Conservation (phyloP, 2,329 filamentous ascomycete species). For the Aspergillus spinulosporus region DNA sequence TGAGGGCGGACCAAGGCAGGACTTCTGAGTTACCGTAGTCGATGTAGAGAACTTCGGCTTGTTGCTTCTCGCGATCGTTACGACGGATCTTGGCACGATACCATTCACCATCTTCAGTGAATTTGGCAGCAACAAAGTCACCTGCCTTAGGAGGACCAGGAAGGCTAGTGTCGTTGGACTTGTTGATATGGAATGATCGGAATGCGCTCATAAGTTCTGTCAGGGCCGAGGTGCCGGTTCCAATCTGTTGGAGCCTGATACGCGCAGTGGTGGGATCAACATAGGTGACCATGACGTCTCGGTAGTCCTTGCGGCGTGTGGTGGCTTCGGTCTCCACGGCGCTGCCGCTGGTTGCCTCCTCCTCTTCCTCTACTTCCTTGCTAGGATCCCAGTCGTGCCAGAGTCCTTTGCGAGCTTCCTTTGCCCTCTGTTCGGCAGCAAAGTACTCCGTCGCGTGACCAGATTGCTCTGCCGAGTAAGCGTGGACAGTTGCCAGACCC, state of each 20-base stretch:
- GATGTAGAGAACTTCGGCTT: conserved; percentile 87
- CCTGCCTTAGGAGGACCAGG: conserved; percentile 80
- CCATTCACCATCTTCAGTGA: conserved; percentile 87
- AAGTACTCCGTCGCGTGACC: conserved; percentile 86
- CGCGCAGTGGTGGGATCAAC: conserved; percentile 74
- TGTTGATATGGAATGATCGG: conserved; percentile 83
- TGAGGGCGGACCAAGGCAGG: conserved; percentile 78
- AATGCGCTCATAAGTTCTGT: conserved; percentile 89
- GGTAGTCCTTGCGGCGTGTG: conserved; percentile 80
- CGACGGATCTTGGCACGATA: conserved; percentile 88
- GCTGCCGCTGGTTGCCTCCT: conserved; percentile 50
- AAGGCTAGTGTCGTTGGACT: conserved; percentile 74
- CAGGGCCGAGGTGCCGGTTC: conserved; percentile 78
- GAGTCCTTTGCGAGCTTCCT: conserved; percentile 81
- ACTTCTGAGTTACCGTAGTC: conserved; percentile 96
- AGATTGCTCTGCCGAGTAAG: conserved; percentile 93
- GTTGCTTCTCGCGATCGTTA: conserved; percentile 87
- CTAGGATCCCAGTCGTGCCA: conserved; percentile 96
- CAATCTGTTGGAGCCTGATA: conserved; percentile 89
- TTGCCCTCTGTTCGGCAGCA: conserved; percentile 82
- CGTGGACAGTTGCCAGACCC: conserved; percentile 86
- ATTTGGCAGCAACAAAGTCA: conserved; percentile 87
- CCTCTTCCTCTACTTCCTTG: conserved; percentile 68
- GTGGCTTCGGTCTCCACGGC: conserved; percentile 57
- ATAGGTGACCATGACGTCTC: conserved; percentile 88